Conservation (phyloP, 495 filamentous ascomycete species). For the Pyronema omphalodes region DNA sequence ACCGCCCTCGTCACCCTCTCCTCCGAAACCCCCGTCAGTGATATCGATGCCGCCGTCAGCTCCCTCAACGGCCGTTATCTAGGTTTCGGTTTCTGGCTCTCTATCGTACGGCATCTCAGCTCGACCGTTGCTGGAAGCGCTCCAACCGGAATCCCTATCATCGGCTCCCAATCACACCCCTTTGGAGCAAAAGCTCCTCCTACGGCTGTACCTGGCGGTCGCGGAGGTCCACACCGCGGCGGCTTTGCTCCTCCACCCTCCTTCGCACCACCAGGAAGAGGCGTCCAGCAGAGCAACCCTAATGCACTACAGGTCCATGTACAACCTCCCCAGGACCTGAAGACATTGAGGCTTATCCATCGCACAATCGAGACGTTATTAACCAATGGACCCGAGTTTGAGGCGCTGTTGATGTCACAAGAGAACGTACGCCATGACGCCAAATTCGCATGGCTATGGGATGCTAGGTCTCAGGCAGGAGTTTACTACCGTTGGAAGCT, state of each 20-base stretch:
- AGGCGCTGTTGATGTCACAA: conserved; percentile 76
- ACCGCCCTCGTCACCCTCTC: conserved; percentile 72
- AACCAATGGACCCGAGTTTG: conserved; percentile 69
- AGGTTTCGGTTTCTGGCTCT: conserved; percentile 70
- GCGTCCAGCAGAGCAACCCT: conserved; percentile 24
- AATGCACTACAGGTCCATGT: conserved; percentile 52
- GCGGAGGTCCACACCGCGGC: conserved; percentile 37
- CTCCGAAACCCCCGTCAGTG: conserved; percentile 64
- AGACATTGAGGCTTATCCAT: conserved; percentile 68
- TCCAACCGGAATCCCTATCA: conserved; percentile 32
- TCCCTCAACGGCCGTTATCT: conserved; percentile 70
- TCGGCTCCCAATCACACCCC: conserved; percentile 37
- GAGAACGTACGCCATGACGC: conserved; percentile 63
- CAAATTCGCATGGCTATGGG: conserved; percentile 89
- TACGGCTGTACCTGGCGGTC: conserved; percentile 35
- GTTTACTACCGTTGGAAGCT: conserved; percentile 83
- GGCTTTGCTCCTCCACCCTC: conserved; percentile 60
- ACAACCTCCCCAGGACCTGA: conserved; percentile 56
- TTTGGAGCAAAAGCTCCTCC: conserved; percentile 68
- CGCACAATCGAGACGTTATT: conserved; percentile 65
- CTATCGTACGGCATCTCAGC: conserved; percentile 64
- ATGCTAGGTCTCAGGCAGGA: conserved; percentile 58
- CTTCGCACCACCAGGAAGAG: conserved; percentile 32
- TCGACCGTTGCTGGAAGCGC: conserved; percentile 50
- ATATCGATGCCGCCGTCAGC: conserved; percentile 68